A percentile compares a stretch with the other conserved stretches of the same genome.
phyloP scores from a whole-genome alignment of 805 yeast genomes.

The Suhomyces kilbournensis region DNA sequence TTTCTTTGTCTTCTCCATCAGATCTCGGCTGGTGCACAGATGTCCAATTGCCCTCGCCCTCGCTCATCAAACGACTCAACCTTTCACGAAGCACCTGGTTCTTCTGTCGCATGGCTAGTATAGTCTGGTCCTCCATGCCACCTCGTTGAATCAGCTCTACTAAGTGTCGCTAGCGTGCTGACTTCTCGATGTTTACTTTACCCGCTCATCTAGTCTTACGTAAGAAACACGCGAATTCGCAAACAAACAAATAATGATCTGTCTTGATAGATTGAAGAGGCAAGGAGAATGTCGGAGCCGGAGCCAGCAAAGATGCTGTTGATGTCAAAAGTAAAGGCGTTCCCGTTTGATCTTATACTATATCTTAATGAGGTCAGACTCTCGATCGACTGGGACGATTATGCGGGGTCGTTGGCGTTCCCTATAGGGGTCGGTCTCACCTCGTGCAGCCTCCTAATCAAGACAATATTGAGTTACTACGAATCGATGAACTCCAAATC shows the following conservation, averaged over 20 bases:
- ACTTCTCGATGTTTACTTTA: background rate
- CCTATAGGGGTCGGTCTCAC: conserved; percentile 27
- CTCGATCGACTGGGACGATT: conserved; percentile 44
- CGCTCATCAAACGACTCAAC: conserved; percentile 7
- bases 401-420: conserved; percentile 27
- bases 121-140: conserved; percentile 8
- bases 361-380: conserved; percentile 33
- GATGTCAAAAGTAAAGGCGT: conserved; percentile 23
- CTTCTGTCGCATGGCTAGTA: conserved; percentile 6
- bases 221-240: background rate
- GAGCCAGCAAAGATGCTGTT: conserved; percentile 20
- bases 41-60: conserved; percentile 7
- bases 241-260: background rate
- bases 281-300: background rate
- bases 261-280: background rate
- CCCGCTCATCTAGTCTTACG: background rate
- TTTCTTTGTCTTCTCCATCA: conserved; percentile 6
- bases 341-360: conserved; percentile 37
- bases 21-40: background rate
- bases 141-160: too few relatives aligned
- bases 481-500: conserved; percentile 23
- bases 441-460: conserved; percentile 16
- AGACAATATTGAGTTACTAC: conserved; percentile 24
- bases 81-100: conserved; percentile 7
- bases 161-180: too few relatives aligned